Evolutionary conservation across 805 yeast species (phyloP), one percentile per base, ranked within the genome.

Genomic region (Starmerella roubikii): DNA sequence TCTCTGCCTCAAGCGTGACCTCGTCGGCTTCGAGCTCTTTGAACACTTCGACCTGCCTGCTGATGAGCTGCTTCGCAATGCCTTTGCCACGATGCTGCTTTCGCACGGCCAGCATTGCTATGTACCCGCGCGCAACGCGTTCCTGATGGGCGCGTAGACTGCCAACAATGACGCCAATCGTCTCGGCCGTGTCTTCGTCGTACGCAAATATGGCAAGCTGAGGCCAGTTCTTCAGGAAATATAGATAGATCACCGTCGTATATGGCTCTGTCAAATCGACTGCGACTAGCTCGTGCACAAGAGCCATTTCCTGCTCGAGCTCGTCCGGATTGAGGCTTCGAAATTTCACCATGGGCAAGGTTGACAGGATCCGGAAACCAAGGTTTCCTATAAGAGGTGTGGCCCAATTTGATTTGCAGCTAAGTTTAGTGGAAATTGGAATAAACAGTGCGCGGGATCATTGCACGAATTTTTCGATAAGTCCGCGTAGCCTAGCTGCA

Each of bases 31-130:
- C 61, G 42, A 68, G 67, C 35, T 61, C 54, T 6, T 68, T 67
- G 86, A 91, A 80, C 28, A 67, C 67, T 13, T 70, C 69, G 4
- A 88, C 68, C 4, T 79, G 72, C 40, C 64, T 51, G 34, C 66
- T 64, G 15, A 85, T 85, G 35, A 91, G 66, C 33, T 63, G 62
- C 48, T 77, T 77, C 3, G 96, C 96, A 34, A 86, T 78, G 1
- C 95, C 94, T 32, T 62, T 64, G 3, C 93, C 86, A 39, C 98
- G 64, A 54, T 68, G 76, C 13, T 60, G 55, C 28, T 74, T 73
- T 36, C 76, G 76, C 11, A 88, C 93, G 0, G 93, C 94, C 39
- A 91, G 62, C 98, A 91, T 91, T 2, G 96, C 98, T 22, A 91
- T 86, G 54, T 91, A 91, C 0, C 98, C 98, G 44, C 98, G 67